phyloP scores from a whole-genome alignment of 306 rosid species.

The Acacia melanoxylon region DNA sequence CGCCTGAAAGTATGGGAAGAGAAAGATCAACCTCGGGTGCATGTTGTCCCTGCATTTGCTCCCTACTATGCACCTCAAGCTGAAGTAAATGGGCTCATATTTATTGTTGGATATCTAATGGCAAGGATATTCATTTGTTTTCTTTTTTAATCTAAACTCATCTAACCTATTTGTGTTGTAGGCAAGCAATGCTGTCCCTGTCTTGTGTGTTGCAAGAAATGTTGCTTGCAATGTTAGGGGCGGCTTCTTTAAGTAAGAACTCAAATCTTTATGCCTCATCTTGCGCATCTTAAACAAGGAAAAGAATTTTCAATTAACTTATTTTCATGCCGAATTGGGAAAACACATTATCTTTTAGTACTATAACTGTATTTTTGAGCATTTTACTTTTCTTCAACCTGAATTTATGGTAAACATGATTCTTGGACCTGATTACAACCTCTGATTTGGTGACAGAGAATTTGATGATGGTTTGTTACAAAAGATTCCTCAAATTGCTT shows the following conservation, averaged over 20 bases:
- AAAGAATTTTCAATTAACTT: background rate
- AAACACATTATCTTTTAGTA: background rate
- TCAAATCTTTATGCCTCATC: slow-evolving; percentile 3
- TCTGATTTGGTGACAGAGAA: slow-evolving; percentile 63
- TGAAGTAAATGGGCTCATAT: slow-evolving; percentile 57
- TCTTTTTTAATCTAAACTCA: slow-evolving; percentile 29
- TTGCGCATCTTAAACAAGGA: slow-evolving; percentile 16
- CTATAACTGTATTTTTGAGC: slow-evolving; percentile 28
- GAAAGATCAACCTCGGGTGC: slow-evolving; percentile 95
- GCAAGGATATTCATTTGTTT: slow-evolving; percentile 9
- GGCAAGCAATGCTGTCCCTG: slow-evolving; percentile 86
- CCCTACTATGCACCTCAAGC: slow-evolving; percentile 99
- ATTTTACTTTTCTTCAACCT: slow-evolving; percentile 16
- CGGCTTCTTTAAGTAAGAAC: slow-evolving; percentile 88
- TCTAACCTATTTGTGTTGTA: slow-evolving; percentile 41
- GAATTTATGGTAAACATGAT: slow-evolving; percentile 9
- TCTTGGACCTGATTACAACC: slow-evolving; percentile 33
- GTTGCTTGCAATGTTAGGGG: slow-evolving; percentile 99
- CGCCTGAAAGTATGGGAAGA: slow-evolving; percentile 99
- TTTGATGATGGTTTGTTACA: slow-evolving; percentile 88
- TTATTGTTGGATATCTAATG: slow-evolving; percentile 24
- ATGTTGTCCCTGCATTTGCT: slow-evolving; percentile 99
- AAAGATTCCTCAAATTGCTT: slow-evolving; percentile 71
- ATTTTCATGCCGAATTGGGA: background rate
- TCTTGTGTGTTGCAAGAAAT: slow-evolving; percentile 94